Conservation (phyloP, 2,329 filamentous ascomycete species). For the Mycosphaerella sp. region DNA sequence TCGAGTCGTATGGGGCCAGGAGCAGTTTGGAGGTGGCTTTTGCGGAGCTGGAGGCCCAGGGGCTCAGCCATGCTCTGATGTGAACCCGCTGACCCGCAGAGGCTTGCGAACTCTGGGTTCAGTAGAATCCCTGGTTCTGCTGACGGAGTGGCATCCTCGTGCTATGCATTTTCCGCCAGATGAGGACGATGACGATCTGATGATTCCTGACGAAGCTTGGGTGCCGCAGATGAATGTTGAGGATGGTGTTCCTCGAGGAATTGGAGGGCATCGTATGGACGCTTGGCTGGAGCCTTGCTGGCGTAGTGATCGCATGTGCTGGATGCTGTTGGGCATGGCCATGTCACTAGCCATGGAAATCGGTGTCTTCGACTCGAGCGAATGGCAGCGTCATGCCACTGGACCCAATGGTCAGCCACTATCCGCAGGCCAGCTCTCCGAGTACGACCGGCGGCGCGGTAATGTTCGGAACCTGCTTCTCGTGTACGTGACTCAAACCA, state of each 20-base stretch:
- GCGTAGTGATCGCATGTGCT: slow-evolving; percentile 87
- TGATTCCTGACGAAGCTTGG: slow-evolving; percentile 64
- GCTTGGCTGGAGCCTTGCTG: slow-evolving; percentile 96
- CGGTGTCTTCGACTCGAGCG: slow-evolving; percentile 88
- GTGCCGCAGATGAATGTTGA: slow-evolving; percentile 53
- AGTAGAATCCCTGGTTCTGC: slow-evolving; percentile 84
- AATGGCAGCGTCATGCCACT: slow-evolving; percentile 50
- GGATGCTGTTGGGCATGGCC: slow-evolving; percentile 92
- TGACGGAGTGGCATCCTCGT: slow-evolving; percentile 96
- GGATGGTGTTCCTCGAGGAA: slow-evolving; percentile 47
- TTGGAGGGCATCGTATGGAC: slow-evolving; percentile 78
- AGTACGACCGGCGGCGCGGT: slow-evolving; percentile 67
- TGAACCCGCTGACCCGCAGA: slow-evolving; percentile 50
- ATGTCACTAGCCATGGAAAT: slow-evolving; percentile 88
- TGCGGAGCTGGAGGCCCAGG: slow-evolving; percentile 56
- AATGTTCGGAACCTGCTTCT: slow-evolving; percentile 81
- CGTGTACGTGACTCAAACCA: slow-evolving; percentile 90
- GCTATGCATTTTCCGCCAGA: slow-evolving; percentile 84
- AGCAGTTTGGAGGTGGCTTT: slow-evolving; percentile 86
- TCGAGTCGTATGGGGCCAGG: slow-evolving; percentile 89
- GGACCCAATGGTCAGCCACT: slow-evolving; percentile 32
- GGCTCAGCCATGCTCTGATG: slow-evolving; percentile 59
- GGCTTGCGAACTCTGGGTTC: slow-evolving; percentile 86
- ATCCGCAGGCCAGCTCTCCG: slow-evolving; percentile 56
- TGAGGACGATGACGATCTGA: slow-evolving; percentile 58